Evolutionary conservation across 73 alveolate species (phyloP).

Genomic region (Tetrahymena borealis): DNA sequence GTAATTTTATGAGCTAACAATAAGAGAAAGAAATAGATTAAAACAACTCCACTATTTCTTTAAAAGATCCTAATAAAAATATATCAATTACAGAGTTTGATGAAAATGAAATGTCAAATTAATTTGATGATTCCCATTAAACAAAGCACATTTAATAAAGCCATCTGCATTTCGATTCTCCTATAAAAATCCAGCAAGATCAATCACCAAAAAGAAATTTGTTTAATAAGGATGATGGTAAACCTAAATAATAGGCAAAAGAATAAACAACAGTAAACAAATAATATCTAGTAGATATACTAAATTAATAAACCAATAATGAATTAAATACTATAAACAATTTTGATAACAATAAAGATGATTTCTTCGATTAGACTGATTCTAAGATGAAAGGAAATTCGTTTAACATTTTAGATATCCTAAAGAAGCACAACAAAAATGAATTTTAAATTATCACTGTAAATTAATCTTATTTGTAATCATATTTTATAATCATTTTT

Average conservation of each 20-base stretch:
- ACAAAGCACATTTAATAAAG: neutral
- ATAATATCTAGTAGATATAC: neutral
- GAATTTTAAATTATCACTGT: neutral
- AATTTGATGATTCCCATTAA: neutral
- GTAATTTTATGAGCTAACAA: neutral
- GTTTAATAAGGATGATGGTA: neutral
- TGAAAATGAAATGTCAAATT: neutral
- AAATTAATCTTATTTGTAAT: neutral
- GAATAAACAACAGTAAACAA: too few relatives aligned
- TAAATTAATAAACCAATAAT: neutral
- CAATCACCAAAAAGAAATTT: neutral
- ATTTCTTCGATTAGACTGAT: neutral
- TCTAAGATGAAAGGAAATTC: neutral
- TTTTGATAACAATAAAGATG: neutral
- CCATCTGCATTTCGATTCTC: neutral
- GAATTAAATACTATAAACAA: neutral
- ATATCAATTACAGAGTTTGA: neutral
- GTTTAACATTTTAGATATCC: neutral
- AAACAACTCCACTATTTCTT: neutral
- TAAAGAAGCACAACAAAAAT: neutral
- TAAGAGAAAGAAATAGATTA: neutral
- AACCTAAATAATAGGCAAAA: too few relatives aligned
- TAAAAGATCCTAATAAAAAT: neutral
- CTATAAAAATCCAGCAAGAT: neutral
- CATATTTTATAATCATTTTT: neutral